Conservation (phyloP, 164 flowering plant species). For the Aristolochia californica region DNA sequence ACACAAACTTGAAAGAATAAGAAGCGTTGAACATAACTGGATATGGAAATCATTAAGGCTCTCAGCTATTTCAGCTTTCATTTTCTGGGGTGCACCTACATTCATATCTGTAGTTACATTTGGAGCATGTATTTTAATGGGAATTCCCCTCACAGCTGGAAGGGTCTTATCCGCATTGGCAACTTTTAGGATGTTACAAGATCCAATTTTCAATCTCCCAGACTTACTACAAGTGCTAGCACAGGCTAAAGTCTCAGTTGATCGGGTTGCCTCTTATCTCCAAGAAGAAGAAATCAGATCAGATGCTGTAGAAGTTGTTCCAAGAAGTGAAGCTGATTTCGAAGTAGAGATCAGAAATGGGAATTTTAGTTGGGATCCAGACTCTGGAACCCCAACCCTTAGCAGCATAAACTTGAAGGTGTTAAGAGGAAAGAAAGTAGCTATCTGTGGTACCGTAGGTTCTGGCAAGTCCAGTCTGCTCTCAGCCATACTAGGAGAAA, state of each 20-base stretch:
- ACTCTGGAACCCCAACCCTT: constrained; percentile 45
- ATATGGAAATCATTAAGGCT: constrained; percentile 62
- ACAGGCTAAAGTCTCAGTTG: constrained; percentile 82
- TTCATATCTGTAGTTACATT: constrained; percentile 76
- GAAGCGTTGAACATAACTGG: constrained; percentile 55
- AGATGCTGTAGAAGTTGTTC: constrained; percentile 42
- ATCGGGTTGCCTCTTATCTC: constrained; percentile 61
- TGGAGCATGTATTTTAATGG: constrained; percentile 61
- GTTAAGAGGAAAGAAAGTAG: constrained; percentile 85
- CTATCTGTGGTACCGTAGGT: constrained; percentile 89
- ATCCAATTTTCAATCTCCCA: constrained; percentile 80
- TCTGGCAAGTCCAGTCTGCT: constrained; percentile 91
- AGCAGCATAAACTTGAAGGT: constrained; percentile 46
- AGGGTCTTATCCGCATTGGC: constrained; percentile 88
- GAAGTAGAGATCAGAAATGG: constrained; percentile 52
- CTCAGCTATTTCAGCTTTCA: constrained; percentile 46
- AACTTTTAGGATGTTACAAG: constrained; percentile 87
- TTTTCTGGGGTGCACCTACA: constrained; percentile 88
- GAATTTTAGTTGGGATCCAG: constrained; percentile 63
- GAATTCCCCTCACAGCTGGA: constrained; percentile 75
- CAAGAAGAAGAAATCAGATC: constrained; percentile 66
- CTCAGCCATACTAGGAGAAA: constrained; percentile 80
- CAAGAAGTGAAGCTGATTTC: constrained; percentile 37
- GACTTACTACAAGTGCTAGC: constrained; percentile 62
- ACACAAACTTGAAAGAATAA: constrained; percentile 44